Evolutionary conservation across 108 stramenopile genomes (phyloP).

Genomic region (Nannochloropsis gaditana): DNA sequence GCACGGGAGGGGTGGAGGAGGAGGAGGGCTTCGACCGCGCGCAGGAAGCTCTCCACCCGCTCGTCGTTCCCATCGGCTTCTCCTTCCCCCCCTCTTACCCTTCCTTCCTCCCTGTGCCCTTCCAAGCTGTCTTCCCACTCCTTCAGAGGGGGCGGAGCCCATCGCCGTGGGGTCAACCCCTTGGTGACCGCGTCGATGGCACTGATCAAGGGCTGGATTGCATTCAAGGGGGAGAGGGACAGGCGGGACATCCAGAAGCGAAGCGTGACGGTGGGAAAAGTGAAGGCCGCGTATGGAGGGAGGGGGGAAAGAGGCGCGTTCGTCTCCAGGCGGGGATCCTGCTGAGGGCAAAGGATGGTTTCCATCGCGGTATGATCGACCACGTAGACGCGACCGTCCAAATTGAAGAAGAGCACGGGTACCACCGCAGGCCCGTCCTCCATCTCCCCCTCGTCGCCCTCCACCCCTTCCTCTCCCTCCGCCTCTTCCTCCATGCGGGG

Average conservation of each 20-base stretch:
- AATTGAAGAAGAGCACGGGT: neutral
- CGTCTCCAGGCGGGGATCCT: neutral
- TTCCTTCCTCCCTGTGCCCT: neutral
- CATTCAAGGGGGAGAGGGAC: neutral
- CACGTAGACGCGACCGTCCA: neutral
- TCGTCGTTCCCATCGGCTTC: neutral
- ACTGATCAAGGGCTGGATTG: neutral
- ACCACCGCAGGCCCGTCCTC: neutral
- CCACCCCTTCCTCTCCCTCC: neutral
- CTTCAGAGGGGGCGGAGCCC: neutral
- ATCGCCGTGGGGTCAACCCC: neutral
- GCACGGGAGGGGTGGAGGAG: neutral
- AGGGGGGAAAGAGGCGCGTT: neutral
- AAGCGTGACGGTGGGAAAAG: neutral
- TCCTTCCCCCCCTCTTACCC: neutral
- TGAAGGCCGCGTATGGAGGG: slow-evolving; percentile 16
- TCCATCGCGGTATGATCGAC: slow-evolving; percentile 6
- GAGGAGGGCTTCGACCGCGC: neutral
- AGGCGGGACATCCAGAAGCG: neutral
- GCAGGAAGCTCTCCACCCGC: neutral
- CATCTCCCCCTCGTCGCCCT: neutral
- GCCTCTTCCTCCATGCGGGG: neutral
- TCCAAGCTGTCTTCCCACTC: neutral
- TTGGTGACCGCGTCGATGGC: neutral
- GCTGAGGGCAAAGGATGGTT: neutral